Evolutionary conservation across 2,329 filamentous ascomycete genomes (phyloP), one percentile per base, ranked within the genome.

Genomic region (Grosmannia penicillata): DNA sequence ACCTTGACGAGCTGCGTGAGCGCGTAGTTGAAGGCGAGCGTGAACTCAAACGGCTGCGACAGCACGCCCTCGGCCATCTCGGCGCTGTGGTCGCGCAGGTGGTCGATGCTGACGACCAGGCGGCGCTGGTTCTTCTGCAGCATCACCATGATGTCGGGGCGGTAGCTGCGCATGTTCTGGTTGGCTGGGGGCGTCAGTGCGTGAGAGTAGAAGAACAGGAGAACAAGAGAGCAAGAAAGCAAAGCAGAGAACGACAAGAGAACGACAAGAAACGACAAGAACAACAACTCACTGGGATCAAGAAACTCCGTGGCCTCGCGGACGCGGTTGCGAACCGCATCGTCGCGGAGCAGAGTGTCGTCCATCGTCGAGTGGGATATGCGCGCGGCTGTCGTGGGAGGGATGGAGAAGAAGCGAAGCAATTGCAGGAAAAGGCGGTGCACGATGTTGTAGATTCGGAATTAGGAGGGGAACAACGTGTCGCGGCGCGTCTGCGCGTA

Each of bases 261-360:
- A n/a, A n/a, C n/a, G n/a, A n/a, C n/a, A n/a, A n/a, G n/a, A n/a
- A n/a, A n/a, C n/a, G n/a, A n/a, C n/a, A n/a, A n/a, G n/a, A n/a
- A n/a, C n/a, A n/a, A n/a, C n/a, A 37, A 45, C 37, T 2, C 25
- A 94, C 86, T 78, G 44, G 89, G 89, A 65, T 95, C 89, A 31
- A 96, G 75, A 54, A 96, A 95, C 57, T 95, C 87, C 51, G 81
- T 73, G n/a, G 85, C 86, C 47, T 81, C 75, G 51, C 85, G 81
- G 57, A 94, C 75, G 52, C 86, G 83, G 63, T 93, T 79, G 50
- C 76, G 73, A 51, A 80, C 77, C 48, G 80, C 84, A 60, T 91
- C 83, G 68, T 95, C 87, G 59, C 80, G 75, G 51, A 93, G 73
- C 19, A 81, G 75, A 49, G 75, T 65, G 43, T 67, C 71, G 49